A percentile compares a stretch with the other conserved stretches of the same genome.
phyloP scores from a whole-genome alignment of 495 filamentous ascomycete species.

The Penicillium arizonense region DNA sequence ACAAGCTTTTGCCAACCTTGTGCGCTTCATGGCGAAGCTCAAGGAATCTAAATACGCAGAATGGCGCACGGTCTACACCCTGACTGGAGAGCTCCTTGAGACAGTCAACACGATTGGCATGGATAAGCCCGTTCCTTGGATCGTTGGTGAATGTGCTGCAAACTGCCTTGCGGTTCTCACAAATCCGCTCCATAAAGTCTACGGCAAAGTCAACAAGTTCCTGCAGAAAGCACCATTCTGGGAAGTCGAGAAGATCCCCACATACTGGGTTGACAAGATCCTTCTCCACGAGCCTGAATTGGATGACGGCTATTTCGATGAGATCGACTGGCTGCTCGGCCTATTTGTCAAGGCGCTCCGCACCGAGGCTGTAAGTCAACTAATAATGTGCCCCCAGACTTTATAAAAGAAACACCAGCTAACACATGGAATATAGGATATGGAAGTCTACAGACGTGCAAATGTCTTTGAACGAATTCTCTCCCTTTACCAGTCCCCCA shows the following conservation, averaged over 20 bases:
- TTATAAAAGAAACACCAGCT: background rate
- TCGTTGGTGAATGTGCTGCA: constrained; percentile 71
- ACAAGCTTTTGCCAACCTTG: constrained; percentile 68
- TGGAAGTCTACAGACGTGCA: constrained; percentile 78
- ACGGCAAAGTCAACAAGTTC: constrained; percentile 82
- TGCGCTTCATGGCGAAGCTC: constrained; percentile 63
- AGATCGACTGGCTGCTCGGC: constrained; percentile 79
- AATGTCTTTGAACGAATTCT: constrained; percentile 79
- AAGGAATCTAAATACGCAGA: constrained; percentile 72
- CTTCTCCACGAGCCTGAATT: constrained; percentile 66
- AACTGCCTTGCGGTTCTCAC: constrained; percentile 64
- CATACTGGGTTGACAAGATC: constrained; percentile 69
- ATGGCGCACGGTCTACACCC: constrained; percentile 69
- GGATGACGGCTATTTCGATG: constrained; percentile 71
- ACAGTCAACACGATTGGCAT: constrained; percentile 58
- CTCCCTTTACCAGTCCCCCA: constrained; percentile 65
- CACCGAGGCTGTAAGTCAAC: constrained; percentile 46
- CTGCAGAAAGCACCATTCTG: constrained; percentile 73
- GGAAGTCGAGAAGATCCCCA: constrained; percentile 69
- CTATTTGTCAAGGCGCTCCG: constrained; percentile 69
- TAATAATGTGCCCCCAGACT: background rate
- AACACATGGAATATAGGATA: constrained; percentile 50
- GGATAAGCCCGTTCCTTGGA: constrained; percentile 63
- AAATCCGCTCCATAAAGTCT: constrained; percentile 80
- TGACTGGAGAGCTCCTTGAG: constrained; percentile 76